Base-by-base conservation (phyloP, 1,284 basidiomycete species). In the Austroboletus rostrupii region DNA sequence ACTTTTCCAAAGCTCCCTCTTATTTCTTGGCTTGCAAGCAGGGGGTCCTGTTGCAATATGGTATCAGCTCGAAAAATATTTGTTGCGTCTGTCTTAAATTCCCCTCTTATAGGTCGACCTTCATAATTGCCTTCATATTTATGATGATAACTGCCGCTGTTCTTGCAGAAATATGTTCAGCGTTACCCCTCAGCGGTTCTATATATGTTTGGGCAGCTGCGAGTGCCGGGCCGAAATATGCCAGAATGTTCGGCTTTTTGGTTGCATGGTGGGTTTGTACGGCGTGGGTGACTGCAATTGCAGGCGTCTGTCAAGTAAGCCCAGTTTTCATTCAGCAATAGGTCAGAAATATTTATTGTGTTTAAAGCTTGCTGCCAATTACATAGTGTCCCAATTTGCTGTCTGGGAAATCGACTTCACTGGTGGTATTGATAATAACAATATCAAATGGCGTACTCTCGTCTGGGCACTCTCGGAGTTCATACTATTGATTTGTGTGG, bases 121-220 rank as follows among this genome's bases (percentile, higher is more conserved):
- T 86, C 61, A 39, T 90, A 55, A 76, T 90, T 50, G 89, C 89
- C 13, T 77, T 90, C 63, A 66, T 91, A 38, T 89, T 90, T 68
- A 90, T 90, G 87, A 78, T 77, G 60, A 90, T 93, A 49, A 92
- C 88, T 5, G 91, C 91, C 3, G 83, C 80, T 12, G 85, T 92
- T 32, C 73, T 94, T 29, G 90, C 91, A 20, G 91, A 94, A 64
- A 82, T 92, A 42, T 92, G 90, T 66, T 92, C 90, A 35, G 89
- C 89, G 2, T 71, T 92, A 17, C 90, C 90, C 3, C 69, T 92
- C 39, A 90, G 87, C 49, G 91, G 91, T 9, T 92, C 89, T 9
- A 92, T 93, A 66, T 93, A 93, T 68, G 83, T 92, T 51, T 93
- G 91, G 91, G 87, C 89, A 0, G 90, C 90, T 26, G 90, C 91